phyloP scores from a whole-genome alignment of 805 yeast genomes.

The Zygosaccharomyces lentus region DNA sequence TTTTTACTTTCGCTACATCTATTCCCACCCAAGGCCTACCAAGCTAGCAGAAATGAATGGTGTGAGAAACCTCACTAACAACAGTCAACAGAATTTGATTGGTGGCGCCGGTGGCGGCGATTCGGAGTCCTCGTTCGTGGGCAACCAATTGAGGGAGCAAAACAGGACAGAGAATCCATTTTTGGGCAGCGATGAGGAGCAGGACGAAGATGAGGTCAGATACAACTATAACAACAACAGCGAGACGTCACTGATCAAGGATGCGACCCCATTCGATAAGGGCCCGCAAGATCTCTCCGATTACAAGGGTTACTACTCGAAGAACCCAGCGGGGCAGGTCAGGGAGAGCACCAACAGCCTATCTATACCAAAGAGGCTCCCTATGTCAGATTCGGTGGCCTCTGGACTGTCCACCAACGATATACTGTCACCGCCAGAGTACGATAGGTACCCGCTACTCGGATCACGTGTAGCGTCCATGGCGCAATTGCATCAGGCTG shows the following conservation, averaged over 20 bases:
- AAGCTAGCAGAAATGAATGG: conserved; percentile 12
- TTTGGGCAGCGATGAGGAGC: conserved; percentile 16
- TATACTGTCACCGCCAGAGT: conserved; percentile 48
- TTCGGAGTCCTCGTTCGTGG: neutral
- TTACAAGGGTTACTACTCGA: conserved; percentile 34
- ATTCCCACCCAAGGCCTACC: neutral
- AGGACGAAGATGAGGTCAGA: conserved; percentile 9
- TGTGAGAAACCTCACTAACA: conserved; percentile 24
- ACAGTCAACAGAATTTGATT: conserved; percentile 11
- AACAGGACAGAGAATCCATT: conserved; percentile 10
- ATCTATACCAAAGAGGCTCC: conserved; percentile 11
- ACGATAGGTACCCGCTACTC: conserved; percentile 62
- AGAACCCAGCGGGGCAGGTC: conserved; percentile 9
- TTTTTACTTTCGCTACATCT: neutral
- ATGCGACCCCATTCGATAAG: conserved; percentile 1
- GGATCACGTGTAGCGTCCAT: conserved; percentile 55
- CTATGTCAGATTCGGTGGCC: conserved; percentile 17
- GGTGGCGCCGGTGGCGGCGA: conserved; percentile 7
- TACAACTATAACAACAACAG: conserved; percentile 6
- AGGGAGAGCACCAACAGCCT: conserved; percentile 1
- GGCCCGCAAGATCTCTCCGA: conserved; percentile 18
- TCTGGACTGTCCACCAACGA: conserved; percentile 19
- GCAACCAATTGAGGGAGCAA: neutral
- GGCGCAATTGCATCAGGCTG: conserved; percentile 28
- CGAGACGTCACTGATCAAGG: conserved; percentile 11